These are phyloP conservation scores for Yamadazyma spencermartinsiae DNA, from an alignment of 1,139 yeast genomes.

Conservation along the genomic window DNA sequence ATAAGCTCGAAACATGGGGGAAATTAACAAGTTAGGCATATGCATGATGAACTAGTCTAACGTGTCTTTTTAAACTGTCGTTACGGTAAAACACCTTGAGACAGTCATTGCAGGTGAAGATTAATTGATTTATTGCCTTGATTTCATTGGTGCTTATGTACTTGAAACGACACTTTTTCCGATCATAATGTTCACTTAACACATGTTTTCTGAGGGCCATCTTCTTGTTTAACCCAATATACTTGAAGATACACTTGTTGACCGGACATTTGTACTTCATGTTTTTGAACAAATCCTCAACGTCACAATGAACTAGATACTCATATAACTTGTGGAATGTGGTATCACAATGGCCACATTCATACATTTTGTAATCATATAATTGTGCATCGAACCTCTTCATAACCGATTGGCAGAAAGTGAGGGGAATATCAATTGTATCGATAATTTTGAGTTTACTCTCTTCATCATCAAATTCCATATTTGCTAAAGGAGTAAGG, in stretches of 20 bases:
- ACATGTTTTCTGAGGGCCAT: slow-evolving; percentile 61
- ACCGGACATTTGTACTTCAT: slow-evolving; percentile 42
- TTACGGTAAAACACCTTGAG: slow-evolving; percentile 52
- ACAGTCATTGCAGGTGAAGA: slow-evolving; percentile 31
- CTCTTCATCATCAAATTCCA: background rate
- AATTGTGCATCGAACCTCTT: slow-evolving; percentile 2
- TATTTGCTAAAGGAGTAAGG: background rate
- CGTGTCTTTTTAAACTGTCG: slow-evolving; percentile 55
- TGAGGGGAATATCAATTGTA: background rate
- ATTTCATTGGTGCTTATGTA: slow-evolving; percentile 11
- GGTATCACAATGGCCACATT: slow-evolving; percentile 13
- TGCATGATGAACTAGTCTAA: slow-evolving; percentile 45
- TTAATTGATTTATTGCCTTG: slow-evolving; percentile 10
- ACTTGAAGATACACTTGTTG: slow-evolving; percentile 58
- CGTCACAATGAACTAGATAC: slow-evolving; percentile 13
- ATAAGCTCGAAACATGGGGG: background rate
- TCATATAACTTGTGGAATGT: slow-evolving; percentile 5
- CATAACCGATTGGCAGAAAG: slow-evolving; percentile 5
- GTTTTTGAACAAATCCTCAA: slow-evolving; percentile 8
- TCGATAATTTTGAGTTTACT: background rate
- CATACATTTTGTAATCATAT: background rate
- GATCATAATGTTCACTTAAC: slow-evolving; percentile 46
- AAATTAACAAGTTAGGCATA: no score
- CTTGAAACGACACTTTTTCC: background rate
- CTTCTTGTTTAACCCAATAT: slow-evolving; percentile 56